Evolutionary conservation across 768 basidiomycete genomes (phyloP), one percentile per base, ranked within the genome.

Genomic region (Mycena chlorophos): DNA sequence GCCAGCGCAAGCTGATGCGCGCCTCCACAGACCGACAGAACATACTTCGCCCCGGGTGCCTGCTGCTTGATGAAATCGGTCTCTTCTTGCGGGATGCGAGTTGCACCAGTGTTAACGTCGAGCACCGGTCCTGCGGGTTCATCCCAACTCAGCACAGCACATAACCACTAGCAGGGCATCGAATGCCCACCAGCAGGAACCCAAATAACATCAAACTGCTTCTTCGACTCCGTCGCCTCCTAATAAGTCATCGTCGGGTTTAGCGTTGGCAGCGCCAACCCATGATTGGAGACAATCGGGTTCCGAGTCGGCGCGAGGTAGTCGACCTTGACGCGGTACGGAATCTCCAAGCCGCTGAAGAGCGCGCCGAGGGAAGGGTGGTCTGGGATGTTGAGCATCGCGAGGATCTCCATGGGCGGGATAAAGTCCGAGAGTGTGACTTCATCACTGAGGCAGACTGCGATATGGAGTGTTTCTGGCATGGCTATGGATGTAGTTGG

Each of bases 11-110:
- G 65, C 28, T 71, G 54, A 59, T 62, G 64, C 2, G 69, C 54
- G 8, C 71, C 73, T 17, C 63, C 68, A 54, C 74, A 74, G 4
- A 75, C 71, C 22, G 68, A 64, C 29, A 73, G 57, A 23, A 74
- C 60, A 51, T 75, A 70, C 57, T 68, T 68, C 2, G 65, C 69
- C 22, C 53, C 55, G 17, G 65, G 68, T 6, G 54, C 63, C 49
- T 69, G 69, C 22, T 55, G 54, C 34, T 64, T 63, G 25, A 71
- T 25, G 53, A 70, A 70, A 13, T 63, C 55, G n/a, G 66, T 53
- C 34, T 56, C 54, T 0, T 52, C 58, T 16, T 40, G 2, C 2
- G 58, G 58, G 26, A 50, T 53, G 4, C 40, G 26, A 2, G 17
- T 49, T 27, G 38, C 31, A 8, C 51, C 54, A 2, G 51, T 52